Conservation (phyloP, 768 basidiomycete species). For the Agaricus blazei region DNA sequence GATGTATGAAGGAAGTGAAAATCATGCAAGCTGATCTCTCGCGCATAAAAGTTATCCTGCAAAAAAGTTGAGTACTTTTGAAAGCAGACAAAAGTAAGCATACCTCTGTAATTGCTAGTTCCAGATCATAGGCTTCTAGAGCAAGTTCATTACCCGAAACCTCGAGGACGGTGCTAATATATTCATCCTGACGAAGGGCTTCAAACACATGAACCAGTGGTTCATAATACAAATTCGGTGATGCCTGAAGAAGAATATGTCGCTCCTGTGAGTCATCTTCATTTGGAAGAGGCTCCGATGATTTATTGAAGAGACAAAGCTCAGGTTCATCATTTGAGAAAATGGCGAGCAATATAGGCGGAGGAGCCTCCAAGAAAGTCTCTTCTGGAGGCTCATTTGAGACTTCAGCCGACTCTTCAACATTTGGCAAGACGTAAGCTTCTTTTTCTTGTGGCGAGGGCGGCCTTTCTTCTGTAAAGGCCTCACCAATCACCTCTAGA, state of each 20-base stretch:
- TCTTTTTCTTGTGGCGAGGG: neutral
- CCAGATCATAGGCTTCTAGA: conserved; percentile 67
- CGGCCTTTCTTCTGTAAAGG: neutral
- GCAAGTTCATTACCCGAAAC: conserved; percentile 57
- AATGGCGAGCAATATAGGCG: conserved; percentile 54
- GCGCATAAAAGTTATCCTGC: conserved; percentile 67
- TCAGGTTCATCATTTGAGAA: conserved; percentile 30
- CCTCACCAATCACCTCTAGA: neutral
- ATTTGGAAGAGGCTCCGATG: conserved; percentile 18
- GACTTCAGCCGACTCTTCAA: neutral
- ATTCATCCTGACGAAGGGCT: conserved; percentile 61
- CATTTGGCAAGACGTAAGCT: neutral
- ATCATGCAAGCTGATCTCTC: conserved; percentile 69
- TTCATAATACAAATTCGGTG: conserved; percentile 74
- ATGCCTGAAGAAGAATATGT: conserved; percentile 52
- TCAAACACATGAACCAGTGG: conserved; percentile 67
- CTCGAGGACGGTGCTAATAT: conserved; percentile 39
- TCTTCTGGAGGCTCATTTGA: conserved; percentile 56
- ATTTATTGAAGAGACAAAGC: conserved; percentile 55
- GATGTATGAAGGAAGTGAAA: conserved; percentile 67
- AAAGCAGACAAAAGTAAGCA: conserved; percentile 6
- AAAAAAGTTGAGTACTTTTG: conserved; percentile 1
- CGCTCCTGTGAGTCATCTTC: conserved; percentile 14
- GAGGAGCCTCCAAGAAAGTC: conserved; percentile 72
- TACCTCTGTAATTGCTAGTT: conserved; percentile 64